Evolutionary conservation across 2,329 filamentous ascomycete species (phyloP).

Genomic region (Teratosphaeria gauchensis): DNA sequence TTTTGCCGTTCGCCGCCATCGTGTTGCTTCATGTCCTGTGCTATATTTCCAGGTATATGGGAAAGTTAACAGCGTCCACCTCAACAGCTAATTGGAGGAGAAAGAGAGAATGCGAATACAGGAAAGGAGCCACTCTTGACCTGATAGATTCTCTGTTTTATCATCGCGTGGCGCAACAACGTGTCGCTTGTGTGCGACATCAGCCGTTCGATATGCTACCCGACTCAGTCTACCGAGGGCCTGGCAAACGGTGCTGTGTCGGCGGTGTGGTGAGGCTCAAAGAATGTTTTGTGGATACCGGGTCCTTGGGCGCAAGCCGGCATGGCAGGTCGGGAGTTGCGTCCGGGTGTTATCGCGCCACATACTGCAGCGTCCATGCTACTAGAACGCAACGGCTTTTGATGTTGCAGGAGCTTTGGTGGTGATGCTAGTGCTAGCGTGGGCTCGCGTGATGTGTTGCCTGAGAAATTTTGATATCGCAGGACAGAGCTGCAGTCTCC

Average conservation of each 20-base stretch:
- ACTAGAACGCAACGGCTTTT: too few species aligned
- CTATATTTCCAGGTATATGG: background rate
- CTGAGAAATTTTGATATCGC: background rate
- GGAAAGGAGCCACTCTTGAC: background rate
- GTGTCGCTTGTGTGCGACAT: background rate
- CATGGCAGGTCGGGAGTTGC: background rate
- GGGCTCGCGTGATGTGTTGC: background rate
- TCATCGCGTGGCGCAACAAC: constrained; percentile 1
- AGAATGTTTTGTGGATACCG: background rate
- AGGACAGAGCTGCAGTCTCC: background rate
- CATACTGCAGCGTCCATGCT: background rate
- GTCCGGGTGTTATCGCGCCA: background rate
- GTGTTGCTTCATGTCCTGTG: background rate
- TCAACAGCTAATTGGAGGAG: background rate
- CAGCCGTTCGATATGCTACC: background rate
- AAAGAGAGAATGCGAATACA: background rate
- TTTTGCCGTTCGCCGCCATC: constrained; percentile 1
- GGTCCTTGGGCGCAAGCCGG: background rate
- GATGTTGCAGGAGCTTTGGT: background rate
- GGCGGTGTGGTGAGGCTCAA: background rate
- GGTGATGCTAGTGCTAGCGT: background rate
- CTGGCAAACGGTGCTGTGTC: background rate
- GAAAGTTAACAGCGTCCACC: background rate
- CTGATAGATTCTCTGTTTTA: background rate
- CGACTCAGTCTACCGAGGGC: background rate